Percentiles rank a stretch among this genome's conserved stretches.
Conservation (phyloP, 768 basidiomycete species). For the Trametes cingulata region DNA sequence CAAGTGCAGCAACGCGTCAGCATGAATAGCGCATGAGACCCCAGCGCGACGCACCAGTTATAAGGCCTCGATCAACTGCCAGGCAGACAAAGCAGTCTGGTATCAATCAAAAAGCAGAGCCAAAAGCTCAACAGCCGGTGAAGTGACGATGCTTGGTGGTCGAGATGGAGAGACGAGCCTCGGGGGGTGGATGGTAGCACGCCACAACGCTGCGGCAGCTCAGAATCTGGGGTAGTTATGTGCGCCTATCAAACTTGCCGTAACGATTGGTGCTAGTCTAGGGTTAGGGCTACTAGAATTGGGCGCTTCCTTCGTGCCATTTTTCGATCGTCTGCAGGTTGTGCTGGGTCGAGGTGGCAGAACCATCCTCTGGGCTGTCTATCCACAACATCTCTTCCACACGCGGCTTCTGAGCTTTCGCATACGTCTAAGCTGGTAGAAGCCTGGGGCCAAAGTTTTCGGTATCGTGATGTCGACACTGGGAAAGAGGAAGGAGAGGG, state of each 20-base stretch:
- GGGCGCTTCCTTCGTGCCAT: background rate
- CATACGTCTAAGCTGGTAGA: too few relatives aligned
- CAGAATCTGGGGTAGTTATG: background rate
- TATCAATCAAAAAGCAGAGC: too few relatives aligned
- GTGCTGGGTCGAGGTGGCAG: background rate
- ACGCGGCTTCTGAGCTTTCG: background rate
- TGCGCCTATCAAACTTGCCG: background rate
- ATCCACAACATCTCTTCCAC: background rate
- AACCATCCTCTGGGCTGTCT: background rate
- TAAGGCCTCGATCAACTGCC: too few relatives aligned
- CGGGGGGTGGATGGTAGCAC: background rate
- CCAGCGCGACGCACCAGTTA: too few relatives aligned
- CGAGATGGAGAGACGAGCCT: background rate
- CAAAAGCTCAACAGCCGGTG: too few relatives aligned
- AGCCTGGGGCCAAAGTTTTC: too few relatives aligned
- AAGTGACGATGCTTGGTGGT: too few relatives aligned
- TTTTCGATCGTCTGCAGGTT: background rate
- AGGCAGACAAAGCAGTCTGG: too few relatives aligned
- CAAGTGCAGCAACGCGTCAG: too few relatives aligned
- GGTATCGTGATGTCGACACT: constrained; percentile 11
- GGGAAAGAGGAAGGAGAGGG: constrained; percentile 24
- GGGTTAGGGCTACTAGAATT: background rate
- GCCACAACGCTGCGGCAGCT: constrained; percentile 12
- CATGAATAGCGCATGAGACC: too few relatives aligned
- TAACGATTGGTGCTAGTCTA: background rate